Percentiles rank a stretch among this genome's conserved stretches.
Conservation (phyloP, 2,329 filamentous ascomycete genomes). For the Aspergillus hiratsukae region DNA sequence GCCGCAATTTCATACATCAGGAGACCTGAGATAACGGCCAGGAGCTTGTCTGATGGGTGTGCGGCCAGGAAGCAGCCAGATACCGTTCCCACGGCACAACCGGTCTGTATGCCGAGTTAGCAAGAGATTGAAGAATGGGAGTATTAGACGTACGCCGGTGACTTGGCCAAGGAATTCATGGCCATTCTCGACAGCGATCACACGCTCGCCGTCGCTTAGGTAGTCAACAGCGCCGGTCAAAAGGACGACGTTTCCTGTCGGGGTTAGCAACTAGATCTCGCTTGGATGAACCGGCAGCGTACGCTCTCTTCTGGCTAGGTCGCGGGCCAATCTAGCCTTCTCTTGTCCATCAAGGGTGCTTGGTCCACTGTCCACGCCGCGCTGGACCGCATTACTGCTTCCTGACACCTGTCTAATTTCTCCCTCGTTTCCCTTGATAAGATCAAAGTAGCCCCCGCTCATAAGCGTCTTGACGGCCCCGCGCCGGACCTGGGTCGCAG, state of each 20-base stretch:
- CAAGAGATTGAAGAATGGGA: background rate
- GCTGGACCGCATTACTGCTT: conserved; percentile 57
- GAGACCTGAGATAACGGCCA: conserved; percentile 67
- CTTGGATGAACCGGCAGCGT: conserved; percentile 1
- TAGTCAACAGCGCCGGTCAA: conserved; percentile 79
- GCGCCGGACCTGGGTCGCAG: conserved; percentile 71
- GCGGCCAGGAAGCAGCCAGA: conserved; percentile 71
- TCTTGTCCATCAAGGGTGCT: conserved; percentile 52
- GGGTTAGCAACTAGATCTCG: background rate
- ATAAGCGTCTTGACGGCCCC: conserved; percentile 68
- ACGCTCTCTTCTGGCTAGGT: conserved; percentile 63
- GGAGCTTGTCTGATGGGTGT: conserved; percentile 59
- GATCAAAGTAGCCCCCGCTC: conserved; percentile 68
- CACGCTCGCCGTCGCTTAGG: conserved; percentile 67
- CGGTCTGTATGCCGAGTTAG: conserved; percentile 46
- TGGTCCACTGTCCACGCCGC: conserved; percentile 74
- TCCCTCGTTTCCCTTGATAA: conserved; percentile 92
- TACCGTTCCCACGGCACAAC: conserved; percentile 79
- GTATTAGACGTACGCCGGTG: conserved; percentile 34
- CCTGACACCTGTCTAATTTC: conserved; percentile 75
- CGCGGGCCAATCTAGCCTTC: conserved; percentile 58
- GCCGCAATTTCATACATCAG: conserved; percentile 76
- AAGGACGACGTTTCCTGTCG: conserved; percentile 60
- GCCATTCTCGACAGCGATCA: conserved; percentile 69
- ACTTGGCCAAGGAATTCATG: conserved; percentile 53